Conservation (phyloP, 2,329 filamentous ascomycete species). For the Penicillium sp. region DNA sequence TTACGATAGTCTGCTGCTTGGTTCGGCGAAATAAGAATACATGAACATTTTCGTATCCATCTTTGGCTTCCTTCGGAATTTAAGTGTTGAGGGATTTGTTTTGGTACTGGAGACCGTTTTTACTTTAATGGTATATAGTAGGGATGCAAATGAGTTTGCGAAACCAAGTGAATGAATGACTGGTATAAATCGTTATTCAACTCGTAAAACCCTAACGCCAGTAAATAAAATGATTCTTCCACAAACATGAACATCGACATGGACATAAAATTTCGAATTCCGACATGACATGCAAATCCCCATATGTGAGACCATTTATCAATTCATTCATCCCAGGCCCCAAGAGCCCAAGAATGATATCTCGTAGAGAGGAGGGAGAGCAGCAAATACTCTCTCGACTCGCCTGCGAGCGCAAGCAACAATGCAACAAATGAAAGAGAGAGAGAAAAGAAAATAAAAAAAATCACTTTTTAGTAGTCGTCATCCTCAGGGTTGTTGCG, state of each 20-base stretch:
- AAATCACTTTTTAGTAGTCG: slow-evolving; percentile 32
- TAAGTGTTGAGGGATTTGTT: not conserved
- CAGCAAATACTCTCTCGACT: slow-evolving; percentile 11
- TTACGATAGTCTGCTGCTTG: not conserved
- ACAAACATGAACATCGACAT: slow-evolving; percentile 8
- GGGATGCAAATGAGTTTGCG: not conserved
- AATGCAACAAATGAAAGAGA: slow-evolving; percentile 15
- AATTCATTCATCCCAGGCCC: slow-evolving; percentile 12
- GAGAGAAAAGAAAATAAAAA: slow-evolving; percentile 8
- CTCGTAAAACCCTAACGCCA: slow-evolving; percentile 13
- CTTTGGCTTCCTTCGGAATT: too few species aligned
- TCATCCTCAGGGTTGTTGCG: slow-evolving; percentile 32
- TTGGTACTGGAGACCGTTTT: not conserved
- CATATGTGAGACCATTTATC: slow-evolving; percentile 17
- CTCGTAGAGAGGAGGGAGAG: slow-evolving; percentile 6
- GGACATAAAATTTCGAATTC: slow-evolving; percentile 8
- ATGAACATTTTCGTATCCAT: not conserved
- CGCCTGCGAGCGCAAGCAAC: slow-evolving; percentile 22
- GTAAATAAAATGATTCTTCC: slow-evolving; percentile 3
- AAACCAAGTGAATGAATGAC: slow-evolving; percentile 14
- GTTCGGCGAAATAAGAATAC: not conserved
- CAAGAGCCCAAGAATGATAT: slow-evolving; percentile 7
- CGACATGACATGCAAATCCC: slow-evolving; percentile 20
- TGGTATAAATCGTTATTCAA: slow-evolving; percentile 16
- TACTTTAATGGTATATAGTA: not conserved